A percentile compares a stretch with the other conserved stretches of the same genome.
Conservation (phyloP, 331 rosid genomes). For the Acacia concinna region DNA sequence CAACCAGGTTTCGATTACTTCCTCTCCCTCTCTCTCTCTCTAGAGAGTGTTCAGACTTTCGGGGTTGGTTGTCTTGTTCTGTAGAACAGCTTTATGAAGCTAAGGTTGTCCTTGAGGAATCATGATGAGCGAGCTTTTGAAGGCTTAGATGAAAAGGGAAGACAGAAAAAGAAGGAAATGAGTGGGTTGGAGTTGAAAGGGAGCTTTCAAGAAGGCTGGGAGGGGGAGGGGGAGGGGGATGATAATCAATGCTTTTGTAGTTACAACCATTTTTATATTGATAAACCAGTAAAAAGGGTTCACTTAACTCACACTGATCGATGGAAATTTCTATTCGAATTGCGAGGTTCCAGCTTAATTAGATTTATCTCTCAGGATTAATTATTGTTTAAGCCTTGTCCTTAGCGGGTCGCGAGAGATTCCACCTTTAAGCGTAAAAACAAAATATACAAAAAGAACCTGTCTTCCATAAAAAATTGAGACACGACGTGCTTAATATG, state of each 20-base stretch:
- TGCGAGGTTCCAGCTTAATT: background rate
- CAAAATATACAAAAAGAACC: background rate
- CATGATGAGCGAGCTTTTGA: conserved; percentile 20
- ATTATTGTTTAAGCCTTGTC: conserved; percentile 9
- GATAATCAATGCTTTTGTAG: conserved; percentile 43
- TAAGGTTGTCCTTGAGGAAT: conserved; percentile 26
- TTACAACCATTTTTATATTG: conserved; percentile 22
- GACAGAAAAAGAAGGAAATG: conserved; percentile 29
- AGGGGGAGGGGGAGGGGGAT: conserved; percentile 41
- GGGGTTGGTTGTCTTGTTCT: conserved; percentile 7
- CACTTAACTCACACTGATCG: background rate
- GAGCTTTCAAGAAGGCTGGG: conserved; percentile 56
- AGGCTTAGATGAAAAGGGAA: conserved; percentile 49
- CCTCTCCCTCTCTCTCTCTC: background rate
- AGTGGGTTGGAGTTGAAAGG: conserved; percentile 33
- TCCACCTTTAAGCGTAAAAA: conserved; percentile 9
- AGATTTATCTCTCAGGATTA: conserved; percentile 7
- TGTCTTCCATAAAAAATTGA: background rate
- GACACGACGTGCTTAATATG: conserved; percentile 19
- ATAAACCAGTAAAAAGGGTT: conserved; percentile 8
- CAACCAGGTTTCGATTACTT: conserved; percentile 6
- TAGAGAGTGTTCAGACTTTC: background rate
- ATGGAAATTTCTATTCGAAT: conserved; percentile 33
- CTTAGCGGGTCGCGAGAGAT: conserved; percentile 13
- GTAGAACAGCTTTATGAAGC: conserved; percentile 20